A percentile compares a stretch with the other conserved stretches of the same genome.
These are phyloP conservation scores for Steccherinum ochraceum DNA, from an alignment of 768 basidiomycete species.

Conservation along the genomic window DNA sequence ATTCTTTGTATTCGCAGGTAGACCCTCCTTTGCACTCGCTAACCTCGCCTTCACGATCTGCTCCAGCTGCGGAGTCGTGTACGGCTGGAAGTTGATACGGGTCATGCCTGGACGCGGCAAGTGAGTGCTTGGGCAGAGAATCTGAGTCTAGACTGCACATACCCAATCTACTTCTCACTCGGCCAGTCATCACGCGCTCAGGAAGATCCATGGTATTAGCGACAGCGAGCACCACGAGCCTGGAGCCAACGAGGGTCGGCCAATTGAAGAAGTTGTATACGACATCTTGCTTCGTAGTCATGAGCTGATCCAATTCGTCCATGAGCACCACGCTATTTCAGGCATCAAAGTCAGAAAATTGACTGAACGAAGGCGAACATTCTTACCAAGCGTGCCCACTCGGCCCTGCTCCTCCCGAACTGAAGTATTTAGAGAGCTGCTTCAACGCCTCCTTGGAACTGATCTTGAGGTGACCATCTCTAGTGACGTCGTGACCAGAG, in stretches of 20 bases:
- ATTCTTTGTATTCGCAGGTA: constrained; percentile 39
- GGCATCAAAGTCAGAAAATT: constrained; percentile 1
- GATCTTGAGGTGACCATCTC: constrained; percentile 58
- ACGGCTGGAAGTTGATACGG: constrained; percentile 90
- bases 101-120: constrained; percentile 82
- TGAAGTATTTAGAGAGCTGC: constrained; percentile 73
- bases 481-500: constrained; percentile 66
- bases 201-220: constrained; percentile 99
- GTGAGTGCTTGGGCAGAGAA: too few species aligned
- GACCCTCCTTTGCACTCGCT: constrained; percentile 46
- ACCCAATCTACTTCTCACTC: constrained; percentile 91
- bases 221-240: constrained; percentile 91
- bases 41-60: constrained; percentile 85
- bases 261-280: constrained; percentile 99
- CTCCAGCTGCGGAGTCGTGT: constrained; percentile 69
- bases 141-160: constrained; percentile 16
- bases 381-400: constrained; percentile 84
- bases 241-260: constrained; percentile 86
- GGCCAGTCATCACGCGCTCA: constrained; percentile 86
- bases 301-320: constrained; percentile 97
- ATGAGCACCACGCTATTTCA: constrained; percentile 81
- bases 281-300: constrained; percentile 95
- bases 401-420: constrained; percentile 62
- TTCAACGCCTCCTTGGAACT: constrained; percentile 80
- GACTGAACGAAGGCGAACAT: constrained; percentile 7